Base-by-base conservation (phyloP, 2,329 filamentous ascomycete species). In the Cordyceps javanica region DNA sequence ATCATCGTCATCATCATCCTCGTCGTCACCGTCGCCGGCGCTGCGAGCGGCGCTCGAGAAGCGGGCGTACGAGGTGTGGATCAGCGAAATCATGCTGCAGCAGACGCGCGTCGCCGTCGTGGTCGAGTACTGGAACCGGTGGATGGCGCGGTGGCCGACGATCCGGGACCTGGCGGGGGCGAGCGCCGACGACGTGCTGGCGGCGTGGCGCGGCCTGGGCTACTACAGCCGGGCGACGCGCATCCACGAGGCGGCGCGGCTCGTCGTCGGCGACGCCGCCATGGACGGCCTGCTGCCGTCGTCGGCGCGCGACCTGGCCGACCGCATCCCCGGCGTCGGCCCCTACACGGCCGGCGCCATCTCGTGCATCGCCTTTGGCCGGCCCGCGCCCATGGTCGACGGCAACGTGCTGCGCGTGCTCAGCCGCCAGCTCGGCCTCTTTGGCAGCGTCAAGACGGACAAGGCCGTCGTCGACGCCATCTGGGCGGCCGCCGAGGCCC, bases 21-120 rank as follows among this genome's bases (percentile, higher is more conserved):
- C n/a, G n/a, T n/a, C n/a, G n/a, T n/a, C n/a, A n/a, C n/a, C n/a
- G 16, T 64, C 71, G 5, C 16, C 65, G 2, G 68, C 71, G n/a
- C 70, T 80, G 9, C 73, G 74, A 30, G 48, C 59, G n/a, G 68
- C 67, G 3, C 71, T 85, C 11, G 77, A 79, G 59, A 75, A 71
- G 30, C 78, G 83, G 49, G 83, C 83, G 2, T 87, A 87, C 69
- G 78, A 86, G 66, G 83, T 87, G 48, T 86, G 83, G 81, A 84
- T 87, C 65, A 83, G 79, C 64, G 83, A 87, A 70, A 81, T 86
- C 62, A 87, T 87, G 83, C 75, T 86, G 11, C 83, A 87, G 67
- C 83, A 87, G 69, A 87, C 83, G 2, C 80, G 83, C 28, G 83
- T 87, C 4, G 76, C 80, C 2, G 79, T 78, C 7, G 83, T 86